A percentile compares a stretch with the other conserved stretches of the same genome.
phyloP scores from a whole-genome alignment of 2,329 filamentous ascomycete genomes.

The Colletotrichum musae region DNA sequence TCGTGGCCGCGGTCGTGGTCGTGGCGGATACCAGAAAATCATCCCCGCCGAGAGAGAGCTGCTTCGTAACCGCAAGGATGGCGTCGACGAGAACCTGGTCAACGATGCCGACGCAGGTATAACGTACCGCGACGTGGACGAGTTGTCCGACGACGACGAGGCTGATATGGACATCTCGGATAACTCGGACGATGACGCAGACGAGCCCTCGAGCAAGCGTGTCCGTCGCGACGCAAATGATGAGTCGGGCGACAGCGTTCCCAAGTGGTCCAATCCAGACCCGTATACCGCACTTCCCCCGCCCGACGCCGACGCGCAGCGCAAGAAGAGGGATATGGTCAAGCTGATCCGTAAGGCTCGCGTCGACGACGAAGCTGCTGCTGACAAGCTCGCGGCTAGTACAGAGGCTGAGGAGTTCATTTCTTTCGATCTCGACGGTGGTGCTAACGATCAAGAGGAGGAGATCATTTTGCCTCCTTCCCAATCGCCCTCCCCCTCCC shows the following conservation, averaged over 20 bases:
- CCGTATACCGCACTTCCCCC: slow-evolving; percentile 92
- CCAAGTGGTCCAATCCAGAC: slow-evolving; percentile 96
- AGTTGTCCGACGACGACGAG: slow-evolving; percentile 75
- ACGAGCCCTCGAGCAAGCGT: slow-evolving; percentile 60
- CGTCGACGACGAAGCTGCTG: slow-evolving; percentile 65
- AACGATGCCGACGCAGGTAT: slow-evolving; percentile 60
- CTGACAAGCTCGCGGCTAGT: slow-evolving; percentile 64
- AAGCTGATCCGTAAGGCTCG: slow-evolving; percentile 93
- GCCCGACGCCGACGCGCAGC: slow-evolving; percentile 74
- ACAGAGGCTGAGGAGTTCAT: slow-evolving; percentile 87
- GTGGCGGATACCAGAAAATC: slow-evolving; percentile 46
- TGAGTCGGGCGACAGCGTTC: slow-evolving; percentile 62
- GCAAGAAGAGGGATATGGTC: slow-evolving; percentile 89
- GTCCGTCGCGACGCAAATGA: slow-evolving; percentile 50
- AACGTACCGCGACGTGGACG: slow-evolving; percentile 69
- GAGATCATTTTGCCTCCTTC: slow-evolving; percentile 42
- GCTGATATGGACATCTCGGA: slow-evolving; percentile 76
- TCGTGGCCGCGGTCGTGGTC: slow-evolving; percentile 22
- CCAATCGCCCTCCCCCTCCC: slow-evolving; percentile 29
- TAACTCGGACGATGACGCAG: slow-evolving; percentile 57
- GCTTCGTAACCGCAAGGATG: slow-evolving; percentile 55
- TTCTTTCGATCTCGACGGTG: slow-evolving; percentile 78
- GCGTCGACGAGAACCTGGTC: slow-evolving; percentile 61
- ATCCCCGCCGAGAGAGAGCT: slow-evolving; percentile 65
- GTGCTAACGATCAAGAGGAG: slow-evolving; percentile 62